Evolutionary conservation across 139 green algal genomes (phyloP).

Genomic region (Closterium sp.): DNA sequence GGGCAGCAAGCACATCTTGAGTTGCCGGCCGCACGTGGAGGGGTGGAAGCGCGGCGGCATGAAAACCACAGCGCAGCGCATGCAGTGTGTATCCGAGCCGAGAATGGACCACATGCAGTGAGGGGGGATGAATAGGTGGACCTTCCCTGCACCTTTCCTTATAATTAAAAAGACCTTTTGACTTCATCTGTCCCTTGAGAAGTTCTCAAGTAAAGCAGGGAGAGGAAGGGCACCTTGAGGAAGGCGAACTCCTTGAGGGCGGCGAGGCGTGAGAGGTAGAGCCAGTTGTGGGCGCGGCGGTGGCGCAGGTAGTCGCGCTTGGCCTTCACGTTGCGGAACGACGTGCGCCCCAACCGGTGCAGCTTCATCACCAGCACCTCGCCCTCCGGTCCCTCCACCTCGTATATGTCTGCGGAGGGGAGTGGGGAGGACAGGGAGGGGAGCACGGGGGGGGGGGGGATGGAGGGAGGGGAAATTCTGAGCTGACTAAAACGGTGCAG

Average conservation of each 20-base stretch:
- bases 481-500: too few relatives aligned
- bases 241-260: constrained; percentile 96
- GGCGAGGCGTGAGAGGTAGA: constrained; percentile 91
- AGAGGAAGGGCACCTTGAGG: constrained; percentile 72
- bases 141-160: too few relatives aligned
- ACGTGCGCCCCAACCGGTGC: constrained; percentile 94
- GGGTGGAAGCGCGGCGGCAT: too few relatives aligned
- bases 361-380: constrained; percentile 90
- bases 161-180: too few relatives aligned
- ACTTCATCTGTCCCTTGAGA: too few relatives aligned
- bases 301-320: constrained; percentile 94
- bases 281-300: constrained; percentile 72
- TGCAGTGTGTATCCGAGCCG: too few relatives aligned
- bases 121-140: too few relatives aligned
- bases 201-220: constrained; percentile 88
- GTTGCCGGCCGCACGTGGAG: too few relatives aligned
- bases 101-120: too few relatives aligned
- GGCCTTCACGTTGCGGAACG: constrained; percentile 91
- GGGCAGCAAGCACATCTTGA: too few relatives aligned
- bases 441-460: neutral
- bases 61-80: too few relatives aligned
- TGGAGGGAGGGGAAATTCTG: neutral
- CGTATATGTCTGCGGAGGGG: constrained; percentile 53
- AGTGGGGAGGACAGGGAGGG: neutral
- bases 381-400: constrained; percentile 70